A percentile compares a stretch with the other conserved stretches of the same genome.
phyloP scores from a whole-genome alignment of 208 protist genomes.

The Wallacemonas sp. region DNA sequence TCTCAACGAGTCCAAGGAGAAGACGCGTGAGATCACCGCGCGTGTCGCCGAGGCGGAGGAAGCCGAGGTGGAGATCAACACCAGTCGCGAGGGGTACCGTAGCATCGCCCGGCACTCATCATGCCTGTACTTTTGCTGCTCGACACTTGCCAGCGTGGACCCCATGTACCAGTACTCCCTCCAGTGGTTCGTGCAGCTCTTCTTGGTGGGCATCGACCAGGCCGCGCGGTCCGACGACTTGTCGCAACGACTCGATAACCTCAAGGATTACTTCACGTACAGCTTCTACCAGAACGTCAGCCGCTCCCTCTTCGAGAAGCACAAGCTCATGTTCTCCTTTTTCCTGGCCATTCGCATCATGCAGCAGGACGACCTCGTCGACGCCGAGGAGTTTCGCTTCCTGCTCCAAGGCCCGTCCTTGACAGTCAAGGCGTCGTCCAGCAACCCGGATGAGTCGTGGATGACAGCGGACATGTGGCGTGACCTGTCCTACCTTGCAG shows the following conservation, averaged over 20 bases:
- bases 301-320: conserved; percentile 94
- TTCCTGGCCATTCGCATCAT: conserved; percentile 92
- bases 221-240: conserved; percentile 83
- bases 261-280: conserved; percentile 96
- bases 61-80: conserved; percentile 97
- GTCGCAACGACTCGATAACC: conserved; percentile 73
- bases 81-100: conserved; percentile 94
- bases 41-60: conserved; percentile 96
- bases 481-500: conserved; percentile 87
- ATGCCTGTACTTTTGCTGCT: conserved; percentile 98
- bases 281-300: conserved; percentile 96
- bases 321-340: conserved; percentile 96
- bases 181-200: conserved; percentile 97
- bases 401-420: conserved; percentile 89
- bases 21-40: conserved; percentile 90
- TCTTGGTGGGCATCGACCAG: conserved; percentile 89
- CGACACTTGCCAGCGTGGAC: conserved; percentile 94
- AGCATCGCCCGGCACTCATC: conserved; percentile 94
- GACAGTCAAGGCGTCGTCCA: conserved; percentile 52
- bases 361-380: conserved; percentile 51
- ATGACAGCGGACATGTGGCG: conserved; percentile 94
- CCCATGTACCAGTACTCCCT: conserved; percentile 98
- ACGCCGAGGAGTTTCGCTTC: conserved; percentile 90
- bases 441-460: conserved; percentile 92
- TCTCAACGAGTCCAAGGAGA: conserved; percentile 95